phyloP scores from a whole-genome alignment of 371 early-diverging fungal species.

The Rhizomucor pusillus region DNA sequence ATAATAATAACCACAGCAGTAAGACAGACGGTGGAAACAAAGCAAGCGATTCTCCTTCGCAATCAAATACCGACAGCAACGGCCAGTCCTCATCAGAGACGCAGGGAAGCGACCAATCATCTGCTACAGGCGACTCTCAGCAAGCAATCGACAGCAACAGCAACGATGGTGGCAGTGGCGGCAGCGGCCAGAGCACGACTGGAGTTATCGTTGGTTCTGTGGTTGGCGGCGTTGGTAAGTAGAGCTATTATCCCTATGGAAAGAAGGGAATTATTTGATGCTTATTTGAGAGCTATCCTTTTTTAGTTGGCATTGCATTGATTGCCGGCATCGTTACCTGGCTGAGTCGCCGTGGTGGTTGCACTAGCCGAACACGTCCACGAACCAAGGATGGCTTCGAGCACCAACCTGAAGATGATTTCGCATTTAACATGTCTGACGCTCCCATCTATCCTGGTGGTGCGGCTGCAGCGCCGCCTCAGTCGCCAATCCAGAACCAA shows the following conservation, averaged over 20 bases:
- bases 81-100: background rate
- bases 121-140: background rate
- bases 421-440: slow-evolving; percentile 8
- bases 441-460: too few relatives aligned
- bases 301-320: slow-evolving; percentile 26
- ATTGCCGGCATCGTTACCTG: slow-evolving; percentile 33
- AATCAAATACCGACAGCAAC: slow-evolving; percentile 2
- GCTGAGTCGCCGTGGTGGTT: slow-evolving; percentile 32
- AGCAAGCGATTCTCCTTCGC: slow-evolving; percentile 1
- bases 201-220: slow-evolving; percentile 38
- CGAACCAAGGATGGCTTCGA: slow-evolving; percentile 12
- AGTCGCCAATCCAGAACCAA: too few relatives aligned
- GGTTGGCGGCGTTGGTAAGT: slow-evolving; percentile 39
- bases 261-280: background rate
- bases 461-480: too few relatives aligned
- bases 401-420: slow-evolving; percentile 9
- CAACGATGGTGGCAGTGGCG: slow-evolving; percentile 1
- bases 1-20: background rate
- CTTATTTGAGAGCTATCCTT: background rate
- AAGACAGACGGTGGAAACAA: background rate
- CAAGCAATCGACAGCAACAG: background rate
- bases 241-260: background rate
- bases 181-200: slow-evolving; percentile 10
- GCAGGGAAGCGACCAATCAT: slow-evolving; percentile 1
- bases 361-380: slow-evolving; percentile 25